These are phyloP conservation scores for Polyplosphaeria fusca DNA, from an alignment of 495 filamentous ascomycete species.

Conservation along the genomic window DNA sequence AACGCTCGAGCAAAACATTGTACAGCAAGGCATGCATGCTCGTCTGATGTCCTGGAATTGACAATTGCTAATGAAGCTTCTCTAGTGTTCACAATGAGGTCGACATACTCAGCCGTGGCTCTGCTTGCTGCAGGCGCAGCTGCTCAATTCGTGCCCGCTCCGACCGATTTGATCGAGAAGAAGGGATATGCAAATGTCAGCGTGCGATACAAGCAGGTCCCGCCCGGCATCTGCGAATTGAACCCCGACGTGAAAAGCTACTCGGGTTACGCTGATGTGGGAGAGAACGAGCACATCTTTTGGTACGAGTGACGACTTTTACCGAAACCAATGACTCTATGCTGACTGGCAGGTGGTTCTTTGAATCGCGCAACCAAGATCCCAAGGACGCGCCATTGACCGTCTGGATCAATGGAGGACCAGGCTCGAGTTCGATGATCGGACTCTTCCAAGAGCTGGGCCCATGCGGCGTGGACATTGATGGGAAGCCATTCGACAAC, in stretches of 20 bases:
- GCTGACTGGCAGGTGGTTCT: constrained; percentile 40
- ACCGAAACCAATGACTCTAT: not conserved
- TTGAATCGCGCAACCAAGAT: constrained; percentile 45
- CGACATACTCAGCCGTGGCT: not conserved
- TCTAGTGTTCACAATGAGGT: too few relatives aligned
- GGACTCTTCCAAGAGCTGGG: constrained; percentile 45
- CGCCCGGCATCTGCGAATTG: constrained; percentile 62
- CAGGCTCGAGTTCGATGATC: constrained; percentile 45
- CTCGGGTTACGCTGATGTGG: constrained; percentile 64
- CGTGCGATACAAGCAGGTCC: constrained; percentile 60
- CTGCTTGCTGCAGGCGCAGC: constrained; percentile 20
- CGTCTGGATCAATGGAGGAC: constrained; percentile 67
- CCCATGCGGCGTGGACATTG: constrained; percentile 45
- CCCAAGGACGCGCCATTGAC: constrained; percentile 45
- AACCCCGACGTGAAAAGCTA: constrained; percentile 63
- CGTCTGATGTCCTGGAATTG: too few relatives aligned
- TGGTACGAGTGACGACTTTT: constrained; percentile 34
- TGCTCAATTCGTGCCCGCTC: constrained; percentile 60
- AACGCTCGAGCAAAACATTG: too few relatives aligned
- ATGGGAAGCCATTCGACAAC: constrained; percentile 50
- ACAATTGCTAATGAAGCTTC: too few relatives aligned
- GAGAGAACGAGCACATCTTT: constrained; percentile 60
- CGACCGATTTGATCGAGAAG: constrained; percentile 51
- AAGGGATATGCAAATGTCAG: constrained; percentile 51
- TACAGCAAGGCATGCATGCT: too few relatives aligned